A percentile compares a stretch with the other conserved stretches of the same genome.
Conservation (phyloP, 2,329 filamentous ascomycete genomes). For the Talaromyces atroroseus region DNA sequence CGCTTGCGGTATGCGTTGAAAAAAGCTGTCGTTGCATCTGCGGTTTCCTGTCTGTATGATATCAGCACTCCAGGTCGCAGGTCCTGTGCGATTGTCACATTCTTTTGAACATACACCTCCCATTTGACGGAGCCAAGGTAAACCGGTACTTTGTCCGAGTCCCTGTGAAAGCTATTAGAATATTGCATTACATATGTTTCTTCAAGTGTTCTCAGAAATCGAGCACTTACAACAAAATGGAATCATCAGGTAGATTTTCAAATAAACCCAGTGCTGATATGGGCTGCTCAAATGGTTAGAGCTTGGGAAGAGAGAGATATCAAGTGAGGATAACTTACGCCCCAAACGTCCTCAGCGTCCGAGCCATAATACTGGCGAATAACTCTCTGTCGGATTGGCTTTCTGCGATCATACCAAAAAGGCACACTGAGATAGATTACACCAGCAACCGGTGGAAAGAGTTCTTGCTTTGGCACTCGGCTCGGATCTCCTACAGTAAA, state of each 20-base stretch:
- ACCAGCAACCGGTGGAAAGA: neutral
- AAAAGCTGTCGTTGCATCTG: neutral
- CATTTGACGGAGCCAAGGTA: neutral
- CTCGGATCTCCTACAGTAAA: neutral
- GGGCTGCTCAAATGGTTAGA: neutral
- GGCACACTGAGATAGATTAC: neutral
- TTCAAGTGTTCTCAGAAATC: neutral
- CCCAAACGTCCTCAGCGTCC: neutral
- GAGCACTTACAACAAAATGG: neutral
- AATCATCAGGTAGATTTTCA: neutral
- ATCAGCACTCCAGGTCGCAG: neutral
- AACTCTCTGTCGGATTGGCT: neutral
- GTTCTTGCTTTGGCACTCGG: neutral
- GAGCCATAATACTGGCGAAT: neutral
- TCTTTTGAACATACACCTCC: neutral
- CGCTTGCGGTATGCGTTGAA: neutral
- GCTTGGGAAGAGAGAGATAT: neutral
- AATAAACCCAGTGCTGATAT: neutral
- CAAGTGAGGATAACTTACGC: neutral
- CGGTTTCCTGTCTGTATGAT: neutral
- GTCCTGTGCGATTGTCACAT: neutral
- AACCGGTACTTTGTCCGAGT: neutral
- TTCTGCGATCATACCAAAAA: conserved; percentile 1
- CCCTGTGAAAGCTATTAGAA: neutral
- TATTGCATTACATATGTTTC: neutral